Conservation (phyloP, 179 eudicot species). For the Amaranthus tricolor region DNA sequence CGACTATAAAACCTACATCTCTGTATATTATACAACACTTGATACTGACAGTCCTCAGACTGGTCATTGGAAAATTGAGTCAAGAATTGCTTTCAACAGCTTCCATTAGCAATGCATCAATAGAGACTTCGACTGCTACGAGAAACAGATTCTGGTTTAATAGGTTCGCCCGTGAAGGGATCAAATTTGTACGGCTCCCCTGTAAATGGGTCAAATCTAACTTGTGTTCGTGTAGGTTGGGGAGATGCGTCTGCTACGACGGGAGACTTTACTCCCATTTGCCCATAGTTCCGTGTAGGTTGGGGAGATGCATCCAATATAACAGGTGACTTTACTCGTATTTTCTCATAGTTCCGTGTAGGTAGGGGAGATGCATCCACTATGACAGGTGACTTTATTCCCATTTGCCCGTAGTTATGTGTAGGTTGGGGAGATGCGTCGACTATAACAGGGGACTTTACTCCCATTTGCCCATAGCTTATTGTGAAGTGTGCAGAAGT, state of each 20-base stretch:
- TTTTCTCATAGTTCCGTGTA: constrained; percentile 29
- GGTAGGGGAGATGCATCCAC: constrained; percentile 33
- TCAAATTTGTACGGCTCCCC: constrained; percentile 81
- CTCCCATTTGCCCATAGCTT: constrained; percentile 26
- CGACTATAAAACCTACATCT: not conserved
- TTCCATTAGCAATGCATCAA: not conserved
- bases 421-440: constrained; percentile 34
- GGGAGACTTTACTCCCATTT: constrained; percentile 27
- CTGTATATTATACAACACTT: not conserved
- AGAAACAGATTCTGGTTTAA: constrained; percentile 38
- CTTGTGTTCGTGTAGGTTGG: constrained; percentile 41
- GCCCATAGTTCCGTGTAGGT: constrained; percentile 33
- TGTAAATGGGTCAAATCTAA: constrained; percentile 71
- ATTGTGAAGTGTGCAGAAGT: constrained; percentile 23
- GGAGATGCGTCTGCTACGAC: constrained; percentile 25
- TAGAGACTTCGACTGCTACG: constrained; percentile 24
- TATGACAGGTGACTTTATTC: constrained; percentile 23
- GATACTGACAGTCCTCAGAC: not conserved
- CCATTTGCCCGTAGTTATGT: constrained; percentile 30
- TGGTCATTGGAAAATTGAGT: not conserved
- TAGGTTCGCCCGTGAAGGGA: constrained; percentile 83
- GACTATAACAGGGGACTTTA: constrained; percentile 23
- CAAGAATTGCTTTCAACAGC: not conserved
- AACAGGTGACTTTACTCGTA: constrained; percentile 27
- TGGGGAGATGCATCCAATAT: constrained; percentile 30